Percentiles rank a stretch among this genome's conserved stretches.
Evolutionary conservation across 495 filamentous ascomycete genomes (phyloP).

Genomic region (Hypoxylon crocopeplum): DNA sequence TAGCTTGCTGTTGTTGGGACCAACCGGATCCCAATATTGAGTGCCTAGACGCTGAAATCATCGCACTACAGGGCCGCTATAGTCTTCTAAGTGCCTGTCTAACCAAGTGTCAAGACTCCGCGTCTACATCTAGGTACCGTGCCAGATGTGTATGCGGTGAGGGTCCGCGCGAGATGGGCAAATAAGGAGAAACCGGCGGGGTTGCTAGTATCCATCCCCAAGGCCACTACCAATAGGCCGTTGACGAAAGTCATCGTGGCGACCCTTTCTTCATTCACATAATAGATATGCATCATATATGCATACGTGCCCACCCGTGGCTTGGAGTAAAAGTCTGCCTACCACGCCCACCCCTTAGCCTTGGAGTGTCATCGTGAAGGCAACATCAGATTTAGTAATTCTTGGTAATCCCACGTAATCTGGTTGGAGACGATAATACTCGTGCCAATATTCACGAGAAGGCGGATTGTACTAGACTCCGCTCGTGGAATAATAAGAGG

Average conservation of each 20-base stretch:
- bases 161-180: constrained; percentile 9
- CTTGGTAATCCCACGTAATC: too few species aligned
- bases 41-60: constrained; percentile 12
- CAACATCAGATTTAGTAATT: too few species aligned
- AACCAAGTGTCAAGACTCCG: constrained; percentile 4
- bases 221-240: background rate
- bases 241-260: background rate
- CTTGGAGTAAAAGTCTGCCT: background rate
- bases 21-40: constrained; percentile 26
- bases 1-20: constrained; percentile 27
- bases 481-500: too few species aligned
- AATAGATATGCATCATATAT: constrained; percentile 10
- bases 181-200: constrained; percentile 5
- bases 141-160: constrained; percentile 8
- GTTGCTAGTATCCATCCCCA: constrained; percentile 2
- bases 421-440: background rate
- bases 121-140: background rate
- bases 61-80: background rate
- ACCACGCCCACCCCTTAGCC: too few species aligned
- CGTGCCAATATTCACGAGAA: background rate
- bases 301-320: constrained; percentile 1
- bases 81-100: background rate
- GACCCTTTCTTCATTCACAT: constrained; percentile 5
- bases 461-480: background rate
- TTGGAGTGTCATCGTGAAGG: too few species aligned